Percentiles rank a stretch among this genome's conserved stretches.
Evolutionary conservation across 257 asterid genomes (phyloP).

Genomic region (Cynanchum wilfordii): DNA sequence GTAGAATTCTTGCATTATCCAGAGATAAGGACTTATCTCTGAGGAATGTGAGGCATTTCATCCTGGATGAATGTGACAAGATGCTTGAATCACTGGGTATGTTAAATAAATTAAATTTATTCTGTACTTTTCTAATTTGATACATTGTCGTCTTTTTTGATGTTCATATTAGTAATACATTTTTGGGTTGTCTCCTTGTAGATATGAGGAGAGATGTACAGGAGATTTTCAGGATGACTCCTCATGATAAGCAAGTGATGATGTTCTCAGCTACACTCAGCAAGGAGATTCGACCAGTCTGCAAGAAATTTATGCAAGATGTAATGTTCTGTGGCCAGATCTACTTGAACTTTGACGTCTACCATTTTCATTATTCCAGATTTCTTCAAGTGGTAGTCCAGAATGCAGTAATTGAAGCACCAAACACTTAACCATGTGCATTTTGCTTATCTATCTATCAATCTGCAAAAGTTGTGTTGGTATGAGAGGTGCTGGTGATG

Average conservation of each 20-base stretch:
- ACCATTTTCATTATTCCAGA: constrained; percentile 44
- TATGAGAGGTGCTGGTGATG: background rate
- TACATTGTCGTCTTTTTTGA: background rate
- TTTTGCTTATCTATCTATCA: constrained; percentile 27
- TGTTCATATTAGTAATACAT: constrained; percentile 9
- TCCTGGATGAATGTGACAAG: constrained; percentile 90
- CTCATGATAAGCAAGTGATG: constrained; percentile 95
- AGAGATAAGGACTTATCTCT: constrained; percentile 75
- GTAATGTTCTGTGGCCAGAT: constrained; percentile 83
- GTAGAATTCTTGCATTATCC: constrained; percentile 73
- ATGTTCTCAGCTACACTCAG: constrained; percentile 96
- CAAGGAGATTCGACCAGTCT: constrained; percentile 90
- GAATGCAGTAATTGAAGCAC: constrained; percentile 52
- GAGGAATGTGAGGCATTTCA: constrained; percentile 83
- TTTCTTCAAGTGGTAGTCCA: constrained; percentile 34
- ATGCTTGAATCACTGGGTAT: constrained; percentile 93
- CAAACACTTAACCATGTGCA: constrained; percentile 31
- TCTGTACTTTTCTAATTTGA: too few species aligned
- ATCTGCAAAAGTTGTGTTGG: constrained; percentile 17
- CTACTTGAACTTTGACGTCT: constrained; percentile 59
- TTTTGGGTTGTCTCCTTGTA: constrained; percentile 17
- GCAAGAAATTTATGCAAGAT: constrained; percentile 97
- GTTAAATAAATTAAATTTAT: constrained; percentile 5
- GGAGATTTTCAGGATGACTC: constrained; percentile 90
- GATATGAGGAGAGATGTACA: constrained; percentile 96